Evolutionary conservation across 495 filamentous ascomycete species (phyloP), one percentile per base, ranked within the genome.

Genomic region (Annulohypoxylon stygium): DNA sequence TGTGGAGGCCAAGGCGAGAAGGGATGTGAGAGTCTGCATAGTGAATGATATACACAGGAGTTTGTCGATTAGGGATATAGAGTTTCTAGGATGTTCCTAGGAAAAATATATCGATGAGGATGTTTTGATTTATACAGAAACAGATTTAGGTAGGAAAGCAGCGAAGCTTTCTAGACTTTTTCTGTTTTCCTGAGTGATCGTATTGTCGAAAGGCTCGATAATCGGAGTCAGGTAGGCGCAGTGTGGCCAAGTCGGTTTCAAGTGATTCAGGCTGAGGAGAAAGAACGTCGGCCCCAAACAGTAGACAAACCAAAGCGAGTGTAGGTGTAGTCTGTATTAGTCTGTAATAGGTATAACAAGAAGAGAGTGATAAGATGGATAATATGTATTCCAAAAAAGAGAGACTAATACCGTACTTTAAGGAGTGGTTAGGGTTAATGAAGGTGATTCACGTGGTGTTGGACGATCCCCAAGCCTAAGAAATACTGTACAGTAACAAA

Each of bases 1-100:
- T 50, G 76, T 59, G 12, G 79, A 71, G 60, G 78, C 78, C 41
- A 84, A 54, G 48, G 76, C 78, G 43, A 79, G 77, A 1, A 84
- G 60, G 14, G 41, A 43, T 10, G 74, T 62, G 26, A 70, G 12
- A 30, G 54, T 30, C 9, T 72, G 72, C 83, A 85, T 85, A 8
- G 16, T 78, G 75, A 43, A n/a, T 47, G 30, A 39, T 57, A 33
- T 59, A 39, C 20, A 47, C 18, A 20, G 16, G 1, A 23, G 2
- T 47, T 10, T 69, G 61, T 48, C 57, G 16, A 51, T 16, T 37
- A 55, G n/a, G 10, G 41, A 45, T 62, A 50, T 55, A 20, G 16
- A 6, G 14, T 59, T 68, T 60, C 33, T 69, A 55, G 55, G 50
- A 50, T 63, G 20, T 10, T 61, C 50, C 43, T 65, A 51, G 54